phyloP scores from a whole-genome alignment of 768 basidiomycete species.

The Exsudoporus frostii region DNA sequence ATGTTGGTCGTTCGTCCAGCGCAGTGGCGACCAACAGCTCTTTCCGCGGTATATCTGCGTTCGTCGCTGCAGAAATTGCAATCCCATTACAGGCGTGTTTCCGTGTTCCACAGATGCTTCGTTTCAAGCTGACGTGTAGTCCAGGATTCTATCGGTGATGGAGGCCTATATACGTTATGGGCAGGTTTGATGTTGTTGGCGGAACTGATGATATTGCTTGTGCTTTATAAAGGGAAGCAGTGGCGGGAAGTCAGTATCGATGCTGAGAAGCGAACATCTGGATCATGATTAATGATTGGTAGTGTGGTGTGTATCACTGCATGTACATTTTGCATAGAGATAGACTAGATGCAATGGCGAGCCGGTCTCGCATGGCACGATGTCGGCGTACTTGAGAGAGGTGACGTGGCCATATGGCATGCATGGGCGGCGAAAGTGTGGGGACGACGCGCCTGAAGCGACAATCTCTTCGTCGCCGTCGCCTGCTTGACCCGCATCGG shows the following conservation, averaged over 20 bases:
- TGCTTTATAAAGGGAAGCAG: conserved; percentile 54
- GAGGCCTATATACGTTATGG: conserved; percentile 74
- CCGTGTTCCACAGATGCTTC: neutral
- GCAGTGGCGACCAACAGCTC: conserved; percentile 75
- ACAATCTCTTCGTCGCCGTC: no score
- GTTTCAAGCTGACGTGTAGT: neutral
- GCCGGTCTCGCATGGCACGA: no score
- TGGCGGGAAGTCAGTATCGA: conserved; percentile 58
- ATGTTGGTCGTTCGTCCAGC: conserved; percentile 73
- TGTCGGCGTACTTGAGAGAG: no score
- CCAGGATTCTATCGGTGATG: conserved; percentile 73
- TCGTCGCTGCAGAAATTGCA: conserved; percentile 69
- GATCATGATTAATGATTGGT: neutral
- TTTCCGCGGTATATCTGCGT: conserved; percentile 67
- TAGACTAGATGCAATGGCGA: neutral
- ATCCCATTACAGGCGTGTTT: conserved; percentile 59
- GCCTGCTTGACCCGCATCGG: no score
- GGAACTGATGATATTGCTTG: conserved; percentile 55
- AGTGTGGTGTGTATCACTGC: neutral
- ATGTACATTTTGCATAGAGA: neutral
- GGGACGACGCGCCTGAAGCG: no score
- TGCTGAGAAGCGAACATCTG: conserved; percentile 32
- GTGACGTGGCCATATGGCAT: no score
- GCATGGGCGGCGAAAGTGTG: no score
- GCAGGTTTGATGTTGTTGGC: conserved; percentile 52